Conservation (phyloP, 306 rosid genomes). For the Vicia sativa region DNA sequence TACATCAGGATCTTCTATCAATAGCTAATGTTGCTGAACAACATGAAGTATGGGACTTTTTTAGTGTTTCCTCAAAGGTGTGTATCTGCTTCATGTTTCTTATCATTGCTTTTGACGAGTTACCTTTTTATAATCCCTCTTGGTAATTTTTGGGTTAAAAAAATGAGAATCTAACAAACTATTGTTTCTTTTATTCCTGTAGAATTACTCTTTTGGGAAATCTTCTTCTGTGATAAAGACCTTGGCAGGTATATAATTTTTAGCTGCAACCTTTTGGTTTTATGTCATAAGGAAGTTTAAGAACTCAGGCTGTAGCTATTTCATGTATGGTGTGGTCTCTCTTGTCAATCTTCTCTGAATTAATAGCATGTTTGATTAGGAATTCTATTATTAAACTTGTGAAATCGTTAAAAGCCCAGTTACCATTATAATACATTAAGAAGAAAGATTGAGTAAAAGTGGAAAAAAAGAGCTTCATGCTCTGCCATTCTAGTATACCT, state of each 20-base stretch:
- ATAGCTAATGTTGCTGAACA: conserved; percentile 94
- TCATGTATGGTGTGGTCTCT: conserved; percentile 17
- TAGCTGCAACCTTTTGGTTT: conserved; percentile 41
- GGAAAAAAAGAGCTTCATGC: conserved; percentile 20
- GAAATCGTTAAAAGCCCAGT: not conserved
- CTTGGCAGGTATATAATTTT: conserved; percentile 77
- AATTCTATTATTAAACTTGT: conserved; percentile 11
- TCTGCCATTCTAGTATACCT: conserved; percentile 6
- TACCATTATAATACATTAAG: conserved; percentile 1
- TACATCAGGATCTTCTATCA: conserved; percentile 80
- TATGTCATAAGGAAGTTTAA: conserved; percentile 30
- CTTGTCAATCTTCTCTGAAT: conserved; percentile 6
- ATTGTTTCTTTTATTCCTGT: conserved; percentile 28
- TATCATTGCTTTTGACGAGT: conserved; percentile 28
- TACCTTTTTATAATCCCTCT: not conserved
- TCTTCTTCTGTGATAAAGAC: conserved; percentile 92
- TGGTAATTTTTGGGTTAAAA: conserved; percentile 26
- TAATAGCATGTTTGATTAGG: conserved; percentile 16
- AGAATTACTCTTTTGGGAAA: conserved; percentile 95
- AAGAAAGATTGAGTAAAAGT: conserved; percentile 8
- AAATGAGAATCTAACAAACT: conserved; percentile 38
- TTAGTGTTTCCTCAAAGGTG: conserved; percentile 93
- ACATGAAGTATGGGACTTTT: conserved; percentile 97
- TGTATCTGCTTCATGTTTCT: conserved; percentile 38
- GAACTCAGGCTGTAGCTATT: conserved; percentile 24